Evolutionary conservation across 257 asterid genomes (phyloP).

Genomic region (Ehretia macrophylla): DNA sequence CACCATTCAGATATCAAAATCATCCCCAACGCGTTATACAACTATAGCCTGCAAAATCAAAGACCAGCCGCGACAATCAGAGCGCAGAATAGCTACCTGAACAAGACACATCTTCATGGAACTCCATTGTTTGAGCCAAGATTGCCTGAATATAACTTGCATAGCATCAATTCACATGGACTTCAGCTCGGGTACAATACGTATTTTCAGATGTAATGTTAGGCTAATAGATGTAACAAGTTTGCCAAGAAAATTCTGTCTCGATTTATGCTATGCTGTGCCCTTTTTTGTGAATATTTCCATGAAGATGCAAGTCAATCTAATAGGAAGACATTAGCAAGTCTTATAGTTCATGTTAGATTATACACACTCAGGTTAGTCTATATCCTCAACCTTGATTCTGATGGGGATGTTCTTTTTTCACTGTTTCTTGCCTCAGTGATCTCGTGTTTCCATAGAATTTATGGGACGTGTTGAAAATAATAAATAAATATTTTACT

Average conservation of each 20-base stretch:
- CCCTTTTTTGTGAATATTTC: background rate
- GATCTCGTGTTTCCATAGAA: no score
- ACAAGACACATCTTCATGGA: conserved; percentile 28
- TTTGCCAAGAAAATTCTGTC: no score
- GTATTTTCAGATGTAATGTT: conserved; percentile 40
- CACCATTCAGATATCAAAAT: conserved; percentile 25
- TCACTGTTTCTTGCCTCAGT: no score
- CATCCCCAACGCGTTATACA: conserved; percentile 23
- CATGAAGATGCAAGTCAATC: background rate
- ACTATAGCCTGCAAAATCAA: conserved; percentile 24
- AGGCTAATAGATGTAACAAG: background rate
- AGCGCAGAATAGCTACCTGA: conserved; percentile 16
- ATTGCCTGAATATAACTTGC: conserved; percentile 20
- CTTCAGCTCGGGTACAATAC: conserved; percentile 40
- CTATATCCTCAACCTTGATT: background rate
- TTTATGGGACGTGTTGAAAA: no score
- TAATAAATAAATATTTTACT: no score
- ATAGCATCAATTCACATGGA: conserved; percentile 30
- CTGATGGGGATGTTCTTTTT: background rate
- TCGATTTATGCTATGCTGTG: background rate
- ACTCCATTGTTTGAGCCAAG: conserved; percentile 24
- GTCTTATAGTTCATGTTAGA: background rate
- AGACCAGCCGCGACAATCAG: conserved; percentile 45
- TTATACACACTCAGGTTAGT: background rate
- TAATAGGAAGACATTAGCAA: background rate